Percentiles rank a stretch among this genome's conserved stretches.
These are phyloP conservation scores for Gymnopus androsaceus DNA, from an alignment of 1,284 basidiomycete genomes.

Conservation along the genomic window DNA sequence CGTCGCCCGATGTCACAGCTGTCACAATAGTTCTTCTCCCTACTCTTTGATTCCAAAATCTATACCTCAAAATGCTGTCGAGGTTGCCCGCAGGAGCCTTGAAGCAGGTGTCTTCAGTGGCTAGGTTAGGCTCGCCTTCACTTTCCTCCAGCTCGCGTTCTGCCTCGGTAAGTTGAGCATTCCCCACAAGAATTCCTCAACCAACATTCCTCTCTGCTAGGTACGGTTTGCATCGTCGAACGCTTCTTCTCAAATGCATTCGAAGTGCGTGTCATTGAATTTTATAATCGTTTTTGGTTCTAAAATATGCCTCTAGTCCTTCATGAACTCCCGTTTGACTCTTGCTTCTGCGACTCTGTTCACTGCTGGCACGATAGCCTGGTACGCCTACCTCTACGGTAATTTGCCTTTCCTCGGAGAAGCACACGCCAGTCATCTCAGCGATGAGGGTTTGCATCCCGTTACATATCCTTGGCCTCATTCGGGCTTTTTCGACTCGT, in stretches of 20 bases:
- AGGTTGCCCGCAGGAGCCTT: slow-evolving; percentile 73
- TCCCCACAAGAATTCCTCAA: background rate
- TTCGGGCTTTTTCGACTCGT: slow-evolving; percentile 85
- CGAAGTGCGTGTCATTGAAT: slow-evolving; percentile 48
- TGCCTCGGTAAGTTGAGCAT: slow-evolving; percentile 41
- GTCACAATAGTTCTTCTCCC: too few species aligned
- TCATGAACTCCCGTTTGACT: slow-evolving; percentile 75
- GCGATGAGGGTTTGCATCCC: slow-evolving; percentile 95
- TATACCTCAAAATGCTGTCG: slow-evolving; percentile 65
- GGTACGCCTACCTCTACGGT: slow-evolving; percentile 96
- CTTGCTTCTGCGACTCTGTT: slow-evolving; percentile 78
- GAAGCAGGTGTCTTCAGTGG: slow-evolving; percentile 49
- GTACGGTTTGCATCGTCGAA: slow-evolving; percentile 70
- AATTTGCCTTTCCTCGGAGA: slow-evolving; percentile 83
- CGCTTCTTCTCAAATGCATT: slow-evolving; percentile 55
- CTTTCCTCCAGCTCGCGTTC: slow-evolving; percentile 42
- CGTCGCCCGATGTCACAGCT: too few species aligned
- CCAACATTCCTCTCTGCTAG: slow-evolving; percentile 37
- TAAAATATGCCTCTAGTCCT: slow-evolving; percentile 25
- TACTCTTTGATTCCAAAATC: too few species aligned
- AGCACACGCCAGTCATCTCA: slow-evolving; percentile 87
- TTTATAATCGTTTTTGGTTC: slow-evolving; percentile 3
- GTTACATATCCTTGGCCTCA: slow-evolving; percentile 90
- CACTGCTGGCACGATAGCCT: slow-evolving; percentile 88
- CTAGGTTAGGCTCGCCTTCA: slow-evolving; percentile 42